Percentiles rank a stretch among this genome's conserved stretches.
Conservation (phyloP, 768 basidiomycete genomes). For the Macrolepiota fuliginosa region DNA sequence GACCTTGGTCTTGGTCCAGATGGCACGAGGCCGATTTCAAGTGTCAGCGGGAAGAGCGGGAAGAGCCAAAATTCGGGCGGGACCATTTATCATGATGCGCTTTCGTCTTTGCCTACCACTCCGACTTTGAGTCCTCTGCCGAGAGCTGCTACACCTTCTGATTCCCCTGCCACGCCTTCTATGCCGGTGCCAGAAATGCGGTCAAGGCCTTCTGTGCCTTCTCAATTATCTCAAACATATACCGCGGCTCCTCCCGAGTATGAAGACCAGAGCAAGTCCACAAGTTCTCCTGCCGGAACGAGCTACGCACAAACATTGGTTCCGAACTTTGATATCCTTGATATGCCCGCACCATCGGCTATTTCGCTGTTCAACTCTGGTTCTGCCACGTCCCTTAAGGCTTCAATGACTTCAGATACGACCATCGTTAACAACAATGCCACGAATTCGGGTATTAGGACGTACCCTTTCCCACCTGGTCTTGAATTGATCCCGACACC, state of each 20-base stretch:
- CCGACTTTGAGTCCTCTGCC: slow-evolving; percentile 40
- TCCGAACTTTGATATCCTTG: slow-evolving; percentile 26
- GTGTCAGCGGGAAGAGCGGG: slow-evolving; percentile 51
- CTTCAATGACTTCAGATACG: background rate
- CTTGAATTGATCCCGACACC: slow-evolving; percentile 26
- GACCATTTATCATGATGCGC: slow-evolving; percentile 64
- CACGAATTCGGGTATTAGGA: slow-evolving; percentile 19
- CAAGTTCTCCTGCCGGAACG: background rate
- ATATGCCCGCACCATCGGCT: slow-evolving; percentile 50
- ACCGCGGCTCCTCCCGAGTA: slow-evolving; percentile 22
- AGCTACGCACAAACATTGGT: slow-evolving; percentile 5
- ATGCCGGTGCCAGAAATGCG: background rate
- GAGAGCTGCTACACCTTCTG: slow-evolving; percentile 46
- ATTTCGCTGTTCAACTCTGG: slow-evolving; percentile 46
- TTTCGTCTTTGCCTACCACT: slow-evolving; percentile 45
- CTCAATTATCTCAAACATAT: slow-evolving; percentile 17
- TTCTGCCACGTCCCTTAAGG: slow-evolving; percentile 31
- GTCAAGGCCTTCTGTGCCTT: slow-evolving; percentile 22
- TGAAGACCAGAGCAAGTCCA: slow-evolving; percentile 16
- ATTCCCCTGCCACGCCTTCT: slow-evolving; percentile 12
- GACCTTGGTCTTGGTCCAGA: slow-evolving; percentile 35
- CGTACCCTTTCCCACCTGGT: slow-evolving; percentile 34
- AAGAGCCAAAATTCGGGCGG: slow-evolving; percentile 50
- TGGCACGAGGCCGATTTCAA: slow-evolving; percentile 54
- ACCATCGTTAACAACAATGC: background rate